Conservation (phyloP, 306 rosid species). For the Neltuma alba region DNA sequence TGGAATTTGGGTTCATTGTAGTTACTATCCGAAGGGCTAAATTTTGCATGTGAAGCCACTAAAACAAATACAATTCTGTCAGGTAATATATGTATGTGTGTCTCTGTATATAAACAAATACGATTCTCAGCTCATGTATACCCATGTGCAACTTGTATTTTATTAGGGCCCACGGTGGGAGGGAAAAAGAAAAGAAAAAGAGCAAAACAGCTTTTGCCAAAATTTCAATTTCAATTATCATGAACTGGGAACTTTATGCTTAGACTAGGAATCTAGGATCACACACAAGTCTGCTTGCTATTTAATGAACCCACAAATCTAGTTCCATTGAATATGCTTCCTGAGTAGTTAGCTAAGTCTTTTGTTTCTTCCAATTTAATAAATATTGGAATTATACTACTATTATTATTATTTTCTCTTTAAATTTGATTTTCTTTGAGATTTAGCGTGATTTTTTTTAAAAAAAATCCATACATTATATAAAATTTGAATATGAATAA, state of each 20-base stretch:
- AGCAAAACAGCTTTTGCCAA: too few relatives aligned
- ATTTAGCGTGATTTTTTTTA: not conserved
- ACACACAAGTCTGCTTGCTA: not conserved
- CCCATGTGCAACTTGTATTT: not conserved
- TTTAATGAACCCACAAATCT: conserved; percentile 1
- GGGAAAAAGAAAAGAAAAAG: not conserved
- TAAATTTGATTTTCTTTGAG: not conserved
- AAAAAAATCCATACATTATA: not conserved
- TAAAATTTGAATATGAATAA: too few relatives aligned
- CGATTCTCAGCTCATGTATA: not conserved
- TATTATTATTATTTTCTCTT: not conserved
- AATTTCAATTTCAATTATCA: not conserved
- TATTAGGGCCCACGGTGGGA: not conserved
- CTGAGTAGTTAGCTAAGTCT: not conserved
- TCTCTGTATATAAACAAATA: too few relatives aligned
- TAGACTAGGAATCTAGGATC: not conserved
- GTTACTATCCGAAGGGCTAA: not conserved
- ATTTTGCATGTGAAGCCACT: not conserved
- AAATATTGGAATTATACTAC: not conserved
- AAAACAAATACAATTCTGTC: too few relatives aligned
- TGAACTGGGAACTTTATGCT: not conserved
- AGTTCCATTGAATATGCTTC: not conserved
- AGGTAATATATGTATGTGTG: too few relatives aligned
- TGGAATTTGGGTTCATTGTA: not conserved
- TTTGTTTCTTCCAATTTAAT: not conserved